phyloP scores from a whole-genome alignment of 495 filamentous ascomycete genomes.

The Penicillium goetzii region DNA sequence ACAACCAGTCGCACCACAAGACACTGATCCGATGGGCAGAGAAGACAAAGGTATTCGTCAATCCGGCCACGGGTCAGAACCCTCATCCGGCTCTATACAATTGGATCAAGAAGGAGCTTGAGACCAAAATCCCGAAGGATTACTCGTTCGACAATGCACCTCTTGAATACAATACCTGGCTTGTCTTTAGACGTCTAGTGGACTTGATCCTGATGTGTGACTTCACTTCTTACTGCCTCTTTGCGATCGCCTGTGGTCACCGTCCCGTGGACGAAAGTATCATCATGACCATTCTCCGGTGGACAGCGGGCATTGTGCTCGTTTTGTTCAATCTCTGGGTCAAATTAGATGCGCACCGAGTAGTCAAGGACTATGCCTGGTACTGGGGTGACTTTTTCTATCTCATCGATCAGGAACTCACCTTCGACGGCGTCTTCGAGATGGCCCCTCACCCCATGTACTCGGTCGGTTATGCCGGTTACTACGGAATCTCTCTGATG shows the following conservation, averaged over 20 bases:
- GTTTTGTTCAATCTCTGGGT: constrained; percentile 98
- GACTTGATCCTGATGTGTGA: constrained; percentile 98
- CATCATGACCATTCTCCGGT: constrained; percentile 70
- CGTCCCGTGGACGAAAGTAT: constrained; percentile 72
- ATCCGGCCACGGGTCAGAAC: constrained; percentile 77
- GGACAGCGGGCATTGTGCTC: constrained; percentile 77
- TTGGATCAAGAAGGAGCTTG: constrained; percentile 82
- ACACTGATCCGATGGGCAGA: constrained; percentile 87
- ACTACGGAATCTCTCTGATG: constrained; percentile 98
- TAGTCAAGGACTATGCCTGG: constrained; percentile 99
- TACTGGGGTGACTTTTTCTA: constrained; percentile 99
- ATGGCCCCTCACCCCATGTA: constrained; percentile 99
- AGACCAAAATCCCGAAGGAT: constrained; percentile 90
- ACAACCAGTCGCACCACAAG: constrained; percentile 85
- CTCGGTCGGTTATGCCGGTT: constrained; percentile 95
- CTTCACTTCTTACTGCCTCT: constrained; percentile 93
- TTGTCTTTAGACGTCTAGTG: constrained; percentile 91
- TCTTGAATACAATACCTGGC: constrained; percentile 98
- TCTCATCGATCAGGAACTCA: constrained; percentile 95
- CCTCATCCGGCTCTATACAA: constrained; percentile 79
- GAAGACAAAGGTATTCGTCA: constrained; percentile 81
- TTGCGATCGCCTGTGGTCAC: constrained; percentile 86
- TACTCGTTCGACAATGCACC: constrained; percentile 93
- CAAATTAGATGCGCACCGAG: constrained; percentile 93
- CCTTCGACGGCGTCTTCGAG: constrained; percentile 98